Conservation (phyloP, 176 grass and related monocot genomes). For the Tillandsia leiboldiana region DNA sequence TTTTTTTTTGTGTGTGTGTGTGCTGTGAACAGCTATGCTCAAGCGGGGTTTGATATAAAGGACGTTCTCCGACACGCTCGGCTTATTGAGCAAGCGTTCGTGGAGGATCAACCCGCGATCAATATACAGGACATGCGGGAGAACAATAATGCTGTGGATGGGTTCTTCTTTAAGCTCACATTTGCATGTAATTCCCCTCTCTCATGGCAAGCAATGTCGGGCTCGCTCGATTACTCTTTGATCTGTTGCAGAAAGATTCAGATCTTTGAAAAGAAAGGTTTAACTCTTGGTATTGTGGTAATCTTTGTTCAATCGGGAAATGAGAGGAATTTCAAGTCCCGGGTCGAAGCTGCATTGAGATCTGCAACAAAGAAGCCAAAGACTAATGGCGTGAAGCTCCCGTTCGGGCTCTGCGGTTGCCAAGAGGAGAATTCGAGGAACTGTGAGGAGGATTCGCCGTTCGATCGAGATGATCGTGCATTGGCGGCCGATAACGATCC, state of each 20-base stretch:
- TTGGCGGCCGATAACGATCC: slow-evolving; percentile 50
- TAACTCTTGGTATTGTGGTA: slow-evolving; percentile 78
- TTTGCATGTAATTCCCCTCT: slow-evolving; percentile 70
- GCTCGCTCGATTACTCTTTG: slow-evolving; percentile 56
- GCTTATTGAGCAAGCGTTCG: slow-evolving; percentile 64
- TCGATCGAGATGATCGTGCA: slow-evolving; percentile 58
- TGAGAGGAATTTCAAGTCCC: slow-evolving; percentile 62
- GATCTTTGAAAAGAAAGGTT: slow-evolving; percentile 95
- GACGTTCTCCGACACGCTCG: slow-evolving; percentile 79
- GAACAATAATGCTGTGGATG: slow-evolving; percentile 27
- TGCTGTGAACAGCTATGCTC: slow-evolving; percentile 60
- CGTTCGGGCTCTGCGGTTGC: slow-evolving; percentile 91
- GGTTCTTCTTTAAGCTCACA: slow-evolving; percentile 58
- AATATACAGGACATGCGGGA: slow-evolving; percentile 68
- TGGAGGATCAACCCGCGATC: slow-evolving; percentile 60
- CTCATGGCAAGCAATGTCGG: slow-evolving; percentile 87
- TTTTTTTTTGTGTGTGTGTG: slow-evolving; percentile 6
- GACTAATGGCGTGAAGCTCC: slow-evolving; percentile 74
- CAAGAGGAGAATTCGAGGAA: slow-evolving; percentile 84
- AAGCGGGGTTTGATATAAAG: slow-evolving; percentile 97
- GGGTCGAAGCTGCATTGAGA: slow-evolving; percentile 55
- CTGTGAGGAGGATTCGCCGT: slow-evolving; percentile 65
- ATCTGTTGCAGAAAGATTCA: slow-evolving; percentile 96
- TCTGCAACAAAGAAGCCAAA: slow-evolving; percentile 57
- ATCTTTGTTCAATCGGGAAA: slow-evolving; percentile 66